phyloP scores from a whole-genome alignment of 352 stramenopile species.

The Phytopythium ostracodes region DNA sequence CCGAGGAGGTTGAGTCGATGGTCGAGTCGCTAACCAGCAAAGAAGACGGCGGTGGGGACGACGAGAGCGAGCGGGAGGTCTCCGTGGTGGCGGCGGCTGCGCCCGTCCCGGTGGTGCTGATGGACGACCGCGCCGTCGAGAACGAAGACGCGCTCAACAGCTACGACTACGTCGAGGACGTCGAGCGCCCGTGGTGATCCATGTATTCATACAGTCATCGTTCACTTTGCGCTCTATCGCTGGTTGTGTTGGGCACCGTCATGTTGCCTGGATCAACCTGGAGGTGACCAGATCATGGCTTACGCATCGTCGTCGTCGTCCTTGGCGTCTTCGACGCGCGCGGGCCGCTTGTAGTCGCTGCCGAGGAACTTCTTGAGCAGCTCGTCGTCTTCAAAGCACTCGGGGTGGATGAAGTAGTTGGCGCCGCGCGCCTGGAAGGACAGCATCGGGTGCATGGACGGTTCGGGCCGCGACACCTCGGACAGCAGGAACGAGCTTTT shows the following conservation, averaged over 20 bases:
- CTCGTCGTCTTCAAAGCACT: slow-evolving; percentile 53
- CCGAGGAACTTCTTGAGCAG: slow-evolving; percentile 58
- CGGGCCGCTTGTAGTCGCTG: slow-evolving; percentile 26
- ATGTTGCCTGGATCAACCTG: too few species aligned
- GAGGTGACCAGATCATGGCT: too few species aligned
- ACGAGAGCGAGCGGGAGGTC: neutral
- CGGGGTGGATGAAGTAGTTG: slow-evolving; percentile 80
- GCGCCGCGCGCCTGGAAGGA: slow-evolving; percentile 65
- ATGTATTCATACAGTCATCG: neutral
- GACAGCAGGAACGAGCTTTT: slow-evolving; percentile 54
- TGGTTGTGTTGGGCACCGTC: neutral
- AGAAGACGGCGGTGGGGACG: slow-evolving; percentile 31
- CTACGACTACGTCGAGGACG: slow-evolving; percentile 82
- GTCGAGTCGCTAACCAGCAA: slow-evolving; percentile 50
- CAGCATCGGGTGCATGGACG: slow-evolving; percentile 81
- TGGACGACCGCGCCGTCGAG: slow-evolving; percentile 45
- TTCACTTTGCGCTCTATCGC: neutral
- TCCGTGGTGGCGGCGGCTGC: neutral
- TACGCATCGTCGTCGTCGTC: slow-evolving; percentile 16
- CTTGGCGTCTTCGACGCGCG: slow-evolving; percentile 9
- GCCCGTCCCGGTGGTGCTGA: slow-evolving; percentile 16
- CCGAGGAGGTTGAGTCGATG: slow-evolving; percentile 56
- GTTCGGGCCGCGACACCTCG: slow-evolving; percentile 45
- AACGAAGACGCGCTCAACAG: slow-evolving; percentile 69
- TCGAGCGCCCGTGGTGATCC: slow-evolving; percentile 44